Evolutionary conservation across 2,329 filamentous ascomycete genomes (phyloP).

Genomic region (Sphaceloma murrayae): DNA sequence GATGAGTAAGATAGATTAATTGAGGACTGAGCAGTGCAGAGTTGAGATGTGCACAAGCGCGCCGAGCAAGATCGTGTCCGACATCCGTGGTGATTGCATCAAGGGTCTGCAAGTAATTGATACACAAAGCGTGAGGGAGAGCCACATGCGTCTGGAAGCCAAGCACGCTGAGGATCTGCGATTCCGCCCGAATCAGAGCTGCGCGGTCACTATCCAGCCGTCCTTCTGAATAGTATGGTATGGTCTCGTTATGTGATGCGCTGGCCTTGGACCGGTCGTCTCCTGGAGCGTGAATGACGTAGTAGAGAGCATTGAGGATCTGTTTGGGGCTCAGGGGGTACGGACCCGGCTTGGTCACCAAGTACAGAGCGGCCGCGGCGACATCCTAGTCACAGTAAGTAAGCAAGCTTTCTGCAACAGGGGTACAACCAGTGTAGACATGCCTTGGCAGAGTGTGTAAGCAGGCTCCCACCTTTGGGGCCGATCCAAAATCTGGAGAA

Average conservation of each 20-base stretch:
- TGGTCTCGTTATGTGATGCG: conserved; percentile 37
- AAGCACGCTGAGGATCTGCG: conserved; percentile 63
- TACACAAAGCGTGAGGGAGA: conserved; percentile 72
- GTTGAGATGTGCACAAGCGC: conserved; percentile 72
- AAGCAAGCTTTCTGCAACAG: conserved; percentile 17
- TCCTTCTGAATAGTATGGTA: conserved; percentile 52
- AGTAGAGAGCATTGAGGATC: conserved; percentile 67
- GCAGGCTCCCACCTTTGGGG: conserved; percentile 41
- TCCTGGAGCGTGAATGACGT: conserved; percentile 11
- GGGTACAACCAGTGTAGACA: conserved; percentile 8
- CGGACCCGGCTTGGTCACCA: conserved; percentile 73
- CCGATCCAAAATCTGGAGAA: conserved; percentile 73
- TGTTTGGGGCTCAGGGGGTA: conserved; percentile 68
- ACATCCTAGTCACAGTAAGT: conserved; percentile 49
- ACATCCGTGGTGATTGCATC: conserved; percentile 48
- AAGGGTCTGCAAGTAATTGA: conserved; percentile 88
- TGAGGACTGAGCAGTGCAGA: conserved; percentile 78
- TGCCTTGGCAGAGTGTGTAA: conserved; percentile 45
- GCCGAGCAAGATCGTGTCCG: conserved; percentile 49
- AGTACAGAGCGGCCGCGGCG: conserved; percentile 71
- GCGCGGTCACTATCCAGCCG: conserved; percentile 57
- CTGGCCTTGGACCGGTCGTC: conserved; percentile 46
- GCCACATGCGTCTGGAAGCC: conserved; percentile 78
- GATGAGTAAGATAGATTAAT: conserved; percentile 82
- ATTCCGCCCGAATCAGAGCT: conserved; percentile 63